A percentile compares a stretch with the other conserved stretches of the same genome.
Evolutionary conservation across 352 stramenopile species (phyloP).

Genomic region (Hyaloperonospora brassicae): DNA sequence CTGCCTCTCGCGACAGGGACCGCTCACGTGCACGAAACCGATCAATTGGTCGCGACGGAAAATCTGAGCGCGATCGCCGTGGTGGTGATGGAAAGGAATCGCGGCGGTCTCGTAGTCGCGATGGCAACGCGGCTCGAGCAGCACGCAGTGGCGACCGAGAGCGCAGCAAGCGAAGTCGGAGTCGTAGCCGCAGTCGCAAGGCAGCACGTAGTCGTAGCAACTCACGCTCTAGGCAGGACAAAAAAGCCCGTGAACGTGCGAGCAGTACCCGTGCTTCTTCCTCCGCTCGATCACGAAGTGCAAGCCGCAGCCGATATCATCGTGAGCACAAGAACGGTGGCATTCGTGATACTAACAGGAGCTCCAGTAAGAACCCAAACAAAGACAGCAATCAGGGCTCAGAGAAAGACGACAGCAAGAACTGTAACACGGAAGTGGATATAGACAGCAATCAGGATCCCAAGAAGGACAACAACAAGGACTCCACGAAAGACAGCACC

Average conservation of each 20-base stretch:
- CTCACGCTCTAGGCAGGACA: conserved; percentile 32
- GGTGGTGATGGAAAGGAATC: conserved; percentile 30
- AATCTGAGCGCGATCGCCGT: conserved; percentile 29
- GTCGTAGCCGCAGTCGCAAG: conserved; percentile 34
- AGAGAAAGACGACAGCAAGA: conserved; percentile 7
- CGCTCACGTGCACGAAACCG: conserved; percentile 22
- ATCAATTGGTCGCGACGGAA: conserved; percentile 21
- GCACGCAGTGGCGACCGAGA: conserved; percentile 28
- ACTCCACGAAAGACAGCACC: neutral
- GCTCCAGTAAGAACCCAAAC: conserved; percentile 17
- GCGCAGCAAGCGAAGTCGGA: conserved; percentile 30
- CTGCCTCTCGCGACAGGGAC: conserved; percentile 25
- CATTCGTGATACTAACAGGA: conserved; percentile 18
- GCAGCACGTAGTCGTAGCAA: conserved; percentile 42
- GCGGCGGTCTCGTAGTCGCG: conserved; percentile 17
- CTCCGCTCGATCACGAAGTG: conserved; percentile 39
- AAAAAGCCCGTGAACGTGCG: conserved; percentile 15
- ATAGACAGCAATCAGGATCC: conserved; percentile 14
- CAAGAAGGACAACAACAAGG: conserved; percentile 17
- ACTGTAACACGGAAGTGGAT: conserved; percentile 13
- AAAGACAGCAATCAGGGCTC: conserved; percentile 1
- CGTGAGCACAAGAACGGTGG: conserved; percentile 24
- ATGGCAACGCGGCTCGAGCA: conserved; percentile 24
- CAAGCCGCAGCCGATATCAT: conserved; percentile 34
- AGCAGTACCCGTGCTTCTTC: conserved; percentile 7